Evolutionary conservation across 345 rosid genomes (phyloP), one percentile per base, ranked within the genome.

Genomic region (Gynandropsis gynandra): DNA sequence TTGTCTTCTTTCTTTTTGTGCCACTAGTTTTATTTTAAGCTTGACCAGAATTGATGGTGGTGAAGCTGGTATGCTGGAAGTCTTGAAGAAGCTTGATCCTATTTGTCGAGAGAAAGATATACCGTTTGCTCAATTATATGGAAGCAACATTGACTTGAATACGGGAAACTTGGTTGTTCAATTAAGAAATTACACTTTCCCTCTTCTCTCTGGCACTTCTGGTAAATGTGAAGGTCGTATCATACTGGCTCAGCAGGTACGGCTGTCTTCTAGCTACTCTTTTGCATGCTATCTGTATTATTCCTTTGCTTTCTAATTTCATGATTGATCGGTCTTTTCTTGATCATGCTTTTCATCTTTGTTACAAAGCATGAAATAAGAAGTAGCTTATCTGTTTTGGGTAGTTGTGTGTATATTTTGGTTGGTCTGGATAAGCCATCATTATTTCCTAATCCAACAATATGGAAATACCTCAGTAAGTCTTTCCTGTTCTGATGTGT

Each of bases 171-270:
- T 92, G 54, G 74, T 62, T 41, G 80, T 74, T 63, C 82, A 76
- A 71, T 61, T 92, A 57, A 72, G 98, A 73, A 61, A 92, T 70
- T 92, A 84, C 68, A 81, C 88, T n/a, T 74, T 63, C 52, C 98
- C 98, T 52, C 82, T 87, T 70, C 77, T 92, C 61, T 73, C 88
- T 51, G 90, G 81, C 46, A 75, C 82, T 68, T 59, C 65, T 63
- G 94, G 93, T 17, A 82, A 80, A 78, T 87, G 97, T 57, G 84
- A 87, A 77, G 98, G 97, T 49, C 64, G 76, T 36, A 56, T 92
- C 58, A 84, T 92, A 47, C 80, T 92, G 40, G 95, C 97, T 18
- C 97, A 92, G 74, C 98, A 92, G 95, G 98, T 92, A 56, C n/a
- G n/a, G n/a, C 64, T 54, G n/a, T 20, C 56, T 51, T 58, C 32